Conservation (phyloP, 2,329 filamentous ascomycete genomes). For the Onygenales sp. region DNA sequence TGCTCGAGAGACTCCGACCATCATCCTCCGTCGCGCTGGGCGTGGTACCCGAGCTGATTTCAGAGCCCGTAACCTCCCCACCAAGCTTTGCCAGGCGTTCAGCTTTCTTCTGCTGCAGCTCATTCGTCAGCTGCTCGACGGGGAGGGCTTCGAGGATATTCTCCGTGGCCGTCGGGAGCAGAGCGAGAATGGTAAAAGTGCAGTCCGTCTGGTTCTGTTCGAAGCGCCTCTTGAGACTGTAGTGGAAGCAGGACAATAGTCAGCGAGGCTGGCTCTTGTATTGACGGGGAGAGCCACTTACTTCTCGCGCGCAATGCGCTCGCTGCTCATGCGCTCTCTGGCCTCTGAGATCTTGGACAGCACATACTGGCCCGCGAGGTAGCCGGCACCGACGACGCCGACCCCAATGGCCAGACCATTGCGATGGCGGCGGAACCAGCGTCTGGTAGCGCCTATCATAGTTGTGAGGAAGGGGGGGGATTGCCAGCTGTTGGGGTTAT, state of each 20-base stretch:
- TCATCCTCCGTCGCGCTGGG: slow-evolving; percentile 71
- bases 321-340: slow-evolving; percentile 90
- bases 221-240: slow-evolving; percentile 83
- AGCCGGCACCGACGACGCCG: slow-evolving; percentile 79
- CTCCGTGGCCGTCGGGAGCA: slow-evolving; percentile 82
- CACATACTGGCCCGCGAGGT: slow-evolving; percentile 88
- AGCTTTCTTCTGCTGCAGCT: slow-evolving; percentile 87
- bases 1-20: slow-evolving; percentile 62
- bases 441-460: slow-evolving; percentile 66
- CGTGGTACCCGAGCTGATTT: slow-evolving; percentile 47
- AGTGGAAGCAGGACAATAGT: slow-evolving; percentile 2
- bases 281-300: slow-evolving; percentile 37
- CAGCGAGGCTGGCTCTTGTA: not conserved
- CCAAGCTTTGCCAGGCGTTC: slow-evolving; percentile 55
- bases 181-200: slow-evolving; percentile 92
- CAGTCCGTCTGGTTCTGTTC: slow-evolving; percentile 99
- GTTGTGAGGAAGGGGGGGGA: slow-evolving; percentile 9
- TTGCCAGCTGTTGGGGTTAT: not conserved
- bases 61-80: slow-evolving; percentile 49
- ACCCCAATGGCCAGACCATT: slow-evolving; percentile 81
- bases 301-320: slow-evolving; percentile 96
- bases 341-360: slow-evolving; percentile 85
- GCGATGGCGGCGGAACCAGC: slow-evolving; percentile 87
- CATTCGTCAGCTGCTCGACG: slow-evolving; percentile 84
- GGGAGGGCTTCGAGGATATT: slow-evolving; percentile 81